These are phyloP conservation scores for Misopates orontium DNA, from an alignment of 257 asterid species.

Conservation along the genomic window DNA sequence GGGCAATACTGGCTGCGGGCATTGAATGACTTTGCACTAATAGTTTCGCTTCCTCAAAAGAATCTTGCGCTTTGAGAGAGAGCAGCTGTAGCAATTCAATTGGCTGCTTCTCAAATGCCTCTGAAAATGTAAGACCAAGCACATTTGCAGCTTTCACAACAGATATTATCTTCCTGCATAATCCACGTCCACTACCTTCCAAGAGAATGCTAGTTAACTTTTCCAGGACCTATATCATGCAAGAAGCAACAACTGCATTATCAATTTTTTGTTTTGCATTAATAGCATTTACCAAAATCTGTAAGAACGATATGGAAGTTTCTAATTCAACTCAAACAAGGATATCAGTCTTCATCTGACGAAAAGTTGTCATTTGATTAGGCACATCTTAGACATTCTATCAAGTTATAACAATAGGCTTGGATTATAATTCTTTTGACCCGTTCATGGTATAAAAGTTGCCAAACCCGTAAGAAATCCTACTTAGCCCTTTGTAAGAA, in stretches of 20 bases:
- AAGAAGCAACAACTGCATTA: slow-evolving; percentile 22
- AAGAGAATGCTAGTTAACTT: slow-evolving; percentile 52
- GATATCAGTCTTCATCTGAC: too few relatives aligned
- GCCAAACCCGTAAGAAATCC: background rate
- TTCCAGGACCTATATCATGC: slow-evolving; percentile 64
- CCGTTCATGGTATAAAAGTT: background rate
- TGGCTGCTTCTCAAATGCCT: slow-evolving; percentile 95
- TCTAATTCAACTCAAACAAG: too few relatives aligned
- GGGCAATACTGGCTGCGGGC: slow-evolving; percentile 96
- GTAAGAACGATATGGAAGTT: too few relatives aligned
- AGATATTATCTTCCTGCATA: slow-evolving; percentile 78
- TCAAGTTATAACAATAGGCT: slow-evolving; percentile 1
- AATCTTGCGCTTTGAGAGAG: slow-evolving; percentile 95
- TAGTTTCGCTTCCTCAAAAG: slow-evolving; percentile 85
- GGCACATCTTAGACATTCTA: slow-evolving; percentile 16
- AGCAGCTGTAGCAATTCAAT: slow-evolving; percentile 87
- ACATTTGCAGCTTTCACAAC: slow-evolving; percentile 89
- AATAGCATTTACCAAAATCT: slow-evolving; percentile 13
- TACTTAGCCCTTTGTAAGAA: too few relatives aligned
- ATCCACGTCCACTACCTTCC: slow-evolving; percentile 83
- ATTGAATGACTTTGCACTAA: slow-evolving; percentile 83
- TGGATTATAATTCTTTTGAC: slow-evolving; percentile 9
- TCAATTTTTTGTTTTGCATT: slow-evolving; percentile 9
- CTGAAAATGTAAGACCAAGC: slow-evolving; percentile 83
- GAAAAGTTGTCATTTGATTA: too few relatives aligned